These are phyloP conservation scores for Kwoniella dejecticola DNA, from an alignment of 768 basidiomycete species.

Conservation along the genomic window DNA sequence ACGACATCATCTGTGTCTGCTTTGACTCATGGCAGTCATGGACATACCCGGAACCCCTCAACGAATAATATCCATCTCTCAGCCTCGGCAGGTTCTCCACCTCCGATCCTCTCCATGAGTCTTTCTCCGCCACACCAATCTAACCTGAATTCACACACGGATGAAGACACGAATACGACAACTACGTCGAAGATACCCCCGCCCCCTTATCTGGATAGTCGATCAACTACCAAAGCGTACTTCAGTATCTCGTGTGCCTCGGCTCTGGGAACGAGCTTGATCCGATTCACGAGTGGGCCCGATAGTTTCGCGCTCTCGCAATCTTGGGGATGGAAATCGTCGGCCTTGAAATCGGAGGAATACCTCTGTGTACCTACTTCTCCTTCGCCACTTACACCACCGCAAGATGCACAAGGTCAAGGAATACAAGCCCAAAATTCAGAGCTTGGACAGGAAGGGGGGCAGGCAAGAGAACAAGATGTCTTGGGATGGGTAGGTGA, in stretches of 20 bases:
- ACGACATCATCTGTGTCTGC: not conserved
- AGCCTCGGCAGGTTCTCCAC: not conserved
- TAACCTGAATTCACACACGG: too few species aligned
- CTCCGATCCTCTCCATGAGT: not conserved
- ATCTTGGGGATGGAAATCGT: conserved; percentile 91
- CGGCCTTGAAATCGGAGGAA: conserved; percentile 62
- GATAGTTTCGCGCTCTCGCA: conserved; percentile 81
- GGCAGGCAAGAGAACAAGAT: too few species aligned
- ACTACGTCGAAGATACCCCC: too few species aligned
- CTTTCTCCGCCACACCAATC: not conserved
- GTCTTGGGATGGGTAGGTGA: conserved; percentile 58
- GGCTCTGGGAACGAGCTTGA: conserved; percentile 76
- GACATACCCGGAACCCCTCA: too few species aligned
- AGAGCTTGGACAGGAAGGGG: conserved; percentile 18
- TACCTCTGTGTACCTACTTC: conserved; percentile 50
- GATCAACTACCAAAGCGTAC: conserved; percentile 61
- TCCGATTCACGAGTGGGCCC: conserved; percentile 79
- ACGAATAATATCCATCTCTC: too few species aligned
- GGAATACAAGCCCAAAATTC: not conserved
- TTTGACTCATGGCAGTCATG: not conserved
- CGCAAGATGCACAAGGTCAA: not conserved
- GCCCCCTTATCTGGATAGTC: conserved; percentile 36
- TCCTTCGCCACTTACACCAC: not conserved
- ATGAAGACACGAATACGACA: too few species aligned
- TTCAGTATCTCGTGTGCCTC: conserved; percentile 82